These are phyloP conservation scores for Tolypocladium tundrense DNA, from an alignment of 2,329 filamentous ascomycete genomes.

Conservation along the genomic window DNA sequence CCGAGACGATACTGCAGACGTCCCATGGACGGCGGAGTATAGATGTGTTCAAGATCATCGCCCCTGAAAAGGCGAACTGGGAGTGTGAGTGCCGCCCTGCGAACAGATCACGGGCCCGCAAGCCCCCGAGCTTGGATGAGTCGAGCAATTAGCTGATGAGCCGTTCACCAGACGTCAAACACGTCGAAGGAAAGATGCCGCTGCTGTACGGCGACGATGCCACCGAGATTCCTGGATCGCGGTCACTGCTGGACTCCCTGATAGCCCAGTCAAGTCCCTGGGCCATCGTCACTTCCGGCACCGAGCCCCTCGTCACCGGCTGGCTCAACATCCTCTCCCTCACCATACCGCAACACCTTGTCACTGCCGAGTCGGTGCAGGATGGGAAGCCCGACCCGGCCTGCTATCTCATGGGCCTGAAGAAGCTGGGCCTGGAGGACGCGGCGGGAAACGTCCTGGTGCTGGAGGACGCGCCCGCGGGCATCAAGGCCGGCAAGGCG, in stretches of 20 bases:
- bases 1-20: slow-evolving; percentile 75
- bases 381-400: slow-evolving; percentile 69
- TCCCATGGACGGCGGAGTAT: slow-evolving; percentile 88
- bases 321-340: slow-evolving; percentile 62
- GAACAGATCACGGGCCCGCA: not conserved
- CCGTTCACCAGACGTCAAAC: slow-evolving; percentile 53
- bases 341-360: slow-evolving; percentile 53
- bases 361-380: slow-evolving; percentile 66
- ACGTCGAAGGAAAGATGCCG: slow-evolving; percentile 71
- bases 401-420: slow-evolving; percentile 61
- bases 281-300: slow-evolving; percentile 80
- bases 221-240: slow-evolving; percentile 75
- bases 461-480: slow-evolving; percentile 81
- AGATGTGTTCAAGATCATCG: slow-evolving; percentile 69
- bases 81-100: slow-evolving; percentile 56
- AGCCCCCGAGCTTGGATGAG: not conserved
- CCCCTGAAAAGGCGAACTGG: slow-evolving; percentile 81
- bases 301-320: slow-evolving; percentile 54
- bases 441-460: slow-evolving; percentile 53
- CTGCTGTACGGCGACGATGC: slow-evolving; percentile 67
- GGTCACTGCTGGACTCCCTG: slow-evolving; percentile 57
- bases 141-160: not conserved
- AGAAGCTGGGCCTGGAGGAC: slow-evolving; percentile 44
- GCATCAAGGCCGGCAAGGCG: slow-evolving; percentile 71
- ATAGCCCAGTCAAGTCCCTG: slow-evolving; percentile 56